Evolutionary conservation across 768 basidiomycete genomes (phyloP), one percentile per base, ranked within the genome.

Genomic region (Russula sp.): DNA sequence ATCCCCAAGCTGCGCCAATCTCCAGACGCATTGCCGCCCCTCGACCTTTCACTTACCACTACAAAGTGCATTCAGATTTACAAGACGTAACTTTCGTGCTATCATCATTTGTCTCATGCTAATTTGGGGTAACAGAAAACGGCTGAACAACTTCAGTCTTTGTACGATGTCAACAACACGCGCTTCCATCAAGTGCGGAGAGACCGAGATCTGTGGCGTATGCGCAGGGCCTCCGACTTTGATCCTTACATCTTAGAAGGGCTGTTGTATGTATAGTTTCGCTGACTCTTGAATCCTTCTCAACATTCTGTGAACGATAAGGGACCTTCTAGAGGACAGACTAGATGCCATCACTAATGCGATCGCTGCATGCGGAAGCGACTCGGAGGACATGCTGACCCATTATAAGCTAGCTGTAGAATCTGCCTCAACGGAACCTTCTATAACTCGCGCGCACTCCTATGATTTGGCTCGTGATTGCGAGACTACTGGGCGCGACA

Each of bases 261-360:
- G 28, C 28, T 58, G 8, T 38, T 66, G 56, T 59, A 54, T 24
- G 64, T 50, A 28, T 22, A 11, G 3, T 48, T 38, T 59, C 40
- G 22, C n/a, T 34, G n/a, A 8, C 48, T 10, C 30, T 18, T 22
- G n/a, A 10, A 53, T n/a, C 26, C 10, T 36, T 49, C 28, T 49
- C 36, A 48, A 66, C 6, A 13, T 38, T 44, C 5, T 36, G 20
- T 20, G 54, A 34, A 46, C 22, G 40, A 26, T 9, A 50, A 67
- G 81, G 59, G 68, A 72, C n/a, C 67, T 75, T 36, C 58, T 76
- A 10, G 73, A 76, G 24, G 71, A 73, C 46, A 78, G 83, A 0
- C 77, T 81, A 18, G 64, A 69, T 14, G 75, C 74, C 9, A 74
- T 83, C 28, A 75, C 76, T 42, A 70, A 73, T 38, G 71, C 75